Evolutionary conservation across 2,329 filamentous ascomycete species (phyloP).

Genomic region (Aureobasidium namibiae): DNA sequence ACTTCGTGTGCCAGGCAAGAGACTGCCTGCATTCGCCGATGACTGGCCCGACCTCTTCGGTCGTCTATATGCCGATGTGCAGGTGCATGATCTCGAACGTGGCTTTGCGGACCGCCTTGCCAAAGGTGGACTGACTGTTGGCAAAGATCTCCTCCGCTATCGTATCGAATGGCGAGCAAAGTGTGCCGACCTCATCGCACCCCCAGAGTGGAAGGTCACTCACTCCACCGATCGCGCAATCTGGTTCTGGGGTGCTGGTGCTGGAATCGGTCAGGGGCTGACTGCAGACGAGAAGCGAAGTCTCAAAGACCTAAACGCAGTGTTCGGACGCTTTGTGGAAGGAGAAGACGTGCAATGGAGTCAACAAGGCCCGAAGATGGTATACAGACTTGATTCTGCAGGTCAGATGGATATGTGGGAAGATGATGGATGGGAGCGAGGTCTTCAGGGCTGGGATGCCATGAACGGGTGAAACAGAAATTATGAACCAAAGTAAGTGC

Average conservation of each 20-base stretch:
- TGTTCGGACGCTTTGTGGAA: conserved; percentile 33
- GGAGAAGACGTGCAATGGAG: conserved; percentile 35
- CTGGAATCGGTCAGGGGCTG: conserved; percentile 28
- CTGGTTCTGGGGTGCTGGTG: conserved; percentile 50
- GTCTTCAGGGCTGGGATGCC: conserved; percentile 40
- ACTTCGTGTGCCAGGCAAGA: conserved; percentile 13
- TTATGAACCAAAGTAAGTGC: too few species aligned
- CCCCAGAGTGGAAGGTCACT: conserved; percentile 45
- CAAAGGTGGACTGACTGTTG: conserved; percentile 31
- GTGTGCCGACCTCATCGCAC: conserved; percentile 36
- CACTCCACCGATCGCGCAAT: conserved; percentile 46
- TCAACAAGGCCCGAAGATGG: conserved; percentile 26
- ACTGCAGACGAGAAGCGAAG: conserved; percentile 37
- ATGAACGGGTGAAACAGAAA: background rate
- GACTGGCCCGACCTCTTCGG: conserved; percentile 48
- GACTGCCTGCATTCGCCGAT: conserved; percentile 31
- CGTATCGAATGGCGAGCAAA: conserved; percentile 46
- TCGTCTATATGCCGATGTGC: conserved; percentile 47
- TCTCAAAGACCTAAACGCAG: conserved; percentile 31
- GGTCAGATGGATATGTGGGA: conserved; percentile 39
- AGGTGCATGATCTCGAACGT: conserved; percentile 46
- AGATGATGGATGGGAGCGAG: conserved; percentile 40
- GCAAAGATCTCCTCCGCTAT: conserved; percentile 42
- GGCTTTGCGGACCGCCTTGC: conserved; percentile 42
- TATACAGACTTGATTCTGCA: conserved; percentile 38